Percentiles rank a stretch among this genome's conserved stretches.
phyloP scores from a whole-genome alignment of 2,329 filamentous ascomycete species.

The Apiospora kogelbergensis region DNA sequence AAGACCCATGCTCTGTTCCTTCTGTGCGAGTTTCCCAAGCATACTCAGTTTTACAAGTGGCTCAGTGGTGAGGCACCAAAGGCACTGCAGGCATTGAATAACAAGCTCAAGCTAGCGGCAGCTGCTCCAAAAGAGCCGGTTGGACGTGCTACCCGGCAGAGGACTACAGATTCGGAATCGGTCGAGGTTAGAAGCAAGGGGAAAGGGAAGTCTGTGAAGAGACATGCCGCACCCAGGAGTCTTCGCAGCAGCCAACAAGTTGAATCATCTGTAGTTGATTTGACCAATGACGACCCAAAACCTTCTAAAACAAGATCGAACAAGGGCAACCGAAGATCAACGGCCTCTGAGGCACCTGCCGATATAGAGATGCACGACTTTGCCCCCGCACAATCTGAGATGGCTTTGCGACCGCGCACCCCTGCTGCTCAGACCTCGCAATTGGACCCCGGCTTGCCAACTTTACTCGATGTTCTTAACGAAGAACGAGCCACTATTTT shows the following conservation, averaged over 20 bases:
- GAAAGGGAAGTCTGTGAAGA: slow-evolving; percentile 7
- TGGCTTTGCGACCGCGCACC: slow-evolving; percentile 7
- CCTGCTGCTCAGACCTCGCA: not conserved
- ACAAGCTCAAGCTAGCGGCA: not conserved
- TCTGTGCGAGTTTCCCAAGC: slow-evolving; percentile 50
- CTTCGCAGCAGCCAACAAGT: slow-evolving; percentile 6
- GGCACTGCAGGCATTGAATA: not conserved
- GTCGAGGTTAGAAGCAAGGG: not conserved
- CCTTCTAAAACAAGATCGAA: slow-evolving; percentile 7
- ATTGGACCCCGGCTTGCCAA: slow-evolving; percentile 13
- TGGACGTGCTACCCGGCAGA: not conserved
- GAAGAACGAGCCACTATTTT: slow-evolving; percentile 27
- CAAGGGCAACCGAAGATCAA: not conserved
- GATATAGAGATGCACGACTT: slow-evolving; percentile 15
- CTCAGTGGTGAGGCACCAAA: slow-evolving; percentile 33
- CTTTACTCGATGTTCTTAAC: slow-evolving; percentile 23
- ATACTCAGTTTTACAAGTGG: slow-evolving; percentile 52
- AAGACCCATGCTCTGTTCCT: slow-evolving; percentile 52
- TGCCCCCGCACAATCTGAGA: not conserved
- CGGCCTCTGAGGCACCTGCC: not conserved
- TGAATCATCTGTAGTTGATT: not conserved
- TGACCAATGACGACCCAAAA: slow-evolving; percentile 11
- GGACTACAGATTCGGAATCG: not conserved
- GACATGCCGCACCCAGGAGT: not conserved
- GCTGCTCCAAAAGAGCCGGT: slow-evolving; percentile 2